Conservation (phyloP, 257 asterid species). For the Plantago elongata region DNA sequence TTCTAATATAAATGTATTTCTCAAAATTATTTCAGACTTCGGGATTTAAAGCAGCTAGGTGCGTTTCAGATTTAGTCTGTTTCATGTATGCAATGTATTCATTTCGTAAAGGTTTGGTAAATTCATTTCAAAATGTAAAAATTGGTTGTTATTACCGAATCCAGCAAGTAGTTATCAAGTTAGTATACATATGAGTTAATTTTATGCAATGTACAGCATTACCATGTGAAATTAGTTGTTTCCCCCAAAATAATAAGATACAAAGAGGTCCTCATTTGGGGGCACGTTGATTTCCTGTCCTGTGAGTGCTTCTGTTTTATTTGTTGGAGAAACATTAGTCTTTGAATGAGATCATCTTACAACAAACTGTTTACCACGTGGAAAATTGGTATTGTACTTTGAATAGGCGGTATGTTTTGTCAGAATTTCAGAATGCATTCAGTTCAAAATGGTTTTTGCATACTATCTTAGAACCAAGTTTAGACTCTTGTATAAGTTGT, state of each 20-base stretch:
- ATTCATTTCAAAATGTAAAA: neutral
- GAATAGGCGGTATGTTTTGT: too few species aligned
- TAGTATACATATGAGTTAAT: neutral
- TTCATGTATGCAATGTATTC: neutral
- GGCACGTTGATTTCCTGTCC: neutral
- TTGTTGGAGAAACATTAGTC: neutral
- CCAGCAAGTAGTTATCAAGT: constrained; percentile 11
- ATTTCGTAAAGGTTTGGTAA: neutral
- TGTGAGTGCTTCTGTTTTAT: constrained; percentile 1
- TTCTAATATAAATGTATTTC: constrained; percentile 10
- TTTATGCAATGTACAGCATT: neutral
- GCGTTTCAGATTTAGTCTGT: constrained; percentile 26
- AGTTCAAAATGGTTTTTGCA: too few species aligned
- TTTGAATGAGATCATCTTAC: neutral
- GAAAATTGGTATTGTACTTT: too few species aligned
- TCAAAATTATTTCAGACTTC: constrained; percentile 60
- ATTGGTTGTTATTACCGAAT: neutral
- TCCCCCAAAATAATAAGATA: too few species aligned
- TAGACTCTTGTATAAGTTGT: too few species aligned
- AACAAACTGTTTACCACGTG: neutral
- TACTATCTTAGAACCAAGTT: too few species aligned
- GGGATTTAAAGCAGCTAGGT: constrained; percentile 97
- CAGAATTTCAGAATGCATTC: too few species aligned
- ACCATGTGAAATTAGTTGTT: neutral
- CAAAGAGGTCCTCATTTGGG: neutral